phyloP scores from a whole-genome alignment of 805 yeast species.

The Schwanniomyces yamadae region DNA sequence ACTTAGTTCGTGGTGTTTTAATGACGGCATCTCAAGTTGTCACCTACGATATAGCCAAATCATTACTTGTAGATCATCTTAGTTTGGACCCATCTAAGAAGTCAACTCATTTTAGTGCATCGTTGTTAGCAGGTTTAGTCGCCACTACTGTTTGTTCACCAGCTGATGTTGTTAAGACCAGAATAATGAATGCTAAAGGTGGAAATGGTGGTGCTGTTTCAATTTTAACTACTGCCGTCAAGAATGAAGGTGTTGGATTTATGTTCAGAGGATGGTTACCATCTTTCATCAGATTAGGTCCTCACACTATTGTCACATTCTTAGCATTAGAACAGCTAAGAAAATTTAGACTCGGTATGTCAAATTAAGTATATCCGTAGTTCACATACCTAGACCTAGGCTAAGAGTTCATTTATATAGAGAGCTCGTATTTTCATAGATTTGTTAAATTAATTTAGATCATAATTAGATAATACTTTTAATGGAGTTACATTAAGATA shows the following conservation, averaged over 20 bases:
- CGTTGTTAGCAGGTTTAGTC: slow-evolving; percentile 77
- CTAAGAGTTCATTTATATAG: no score
- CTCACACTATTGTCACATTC: slow-evolving; percentile 71
- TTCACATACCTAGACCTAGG: no score
- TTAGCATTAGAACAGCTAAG: slow-evolving; percentile 67
- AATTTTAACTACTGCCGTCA: slow-evolving; percentile 56
- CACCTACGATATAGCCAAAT: slow-evolving; percentile 76
- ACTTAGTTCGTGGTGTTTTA: slow-evolving; percentile 73
- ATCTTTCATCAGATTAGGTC: slow-evolving; percentile 81
- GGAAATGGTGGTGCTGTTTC: slow-evolving; percentile 45
- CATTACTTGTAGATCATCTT: slow-evolving; percentile 49
- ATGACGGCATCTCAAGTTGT: slow-evolving; percentile 94
- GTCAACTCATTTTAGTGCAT: slow-evolving; percentile 75
- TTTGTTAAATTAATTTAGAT: no score
- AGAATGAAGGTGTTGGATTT: slow-evolving; percentile 70
- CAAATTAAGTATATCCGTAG: slow-evolving; percentile 2
- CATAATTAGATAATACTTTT: no score
- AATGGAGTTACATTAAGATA: no score
- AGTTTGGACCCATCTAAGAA: slow-evolving; percentile 58
- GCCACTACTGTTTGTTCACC: slow-evolving; percentile 94
- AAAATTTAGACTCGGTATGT: slow-evolving; percentile 51
- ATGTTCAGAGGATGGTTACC: slow-evolving; percentile 93
- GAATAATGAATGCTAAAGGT: slow-evolving; percentile 72
- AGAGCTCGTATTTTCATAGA: no score
- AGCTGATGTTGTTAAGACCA: slow-evolving; percentile 85